Evolutionary conservation across 306 rosid species (phyloP).

Genomic region (Astragalus membranaceus): DNA sequence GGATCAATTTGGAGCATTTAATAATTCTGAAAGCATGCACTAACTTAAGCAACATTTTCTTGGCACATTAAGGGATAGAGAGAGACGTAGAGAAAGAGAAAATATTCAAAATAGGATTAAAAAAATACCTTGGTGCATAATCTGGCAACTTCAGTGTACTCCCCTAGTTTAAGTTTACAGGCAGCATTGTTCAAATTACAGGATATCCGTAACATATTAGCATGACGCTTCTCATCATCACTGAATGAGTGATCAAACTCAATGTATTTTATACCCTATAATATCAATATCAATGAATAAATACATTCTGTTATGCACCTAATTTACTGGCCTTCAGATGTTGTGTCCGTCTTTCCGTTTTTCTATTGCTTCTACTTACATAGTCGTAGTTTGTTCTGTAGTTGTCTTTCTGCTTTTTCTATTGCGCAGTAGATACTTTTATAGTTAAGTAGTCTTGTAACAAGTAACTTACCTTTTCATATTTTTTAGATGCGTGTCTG

Average conservation of each 20-base stretch:
- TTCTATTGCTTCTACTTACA: no score
- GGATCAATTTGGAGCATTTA: not conserved
- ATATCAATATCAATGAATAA: constrained; percentile 6
- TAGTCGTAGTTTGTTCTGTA: no score
- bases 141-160: constrained; percentile 38
- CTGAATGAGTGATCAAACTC: constrained; percentile 56
- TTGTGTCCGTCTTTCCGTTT: not conserved
- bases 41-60: not conserved
- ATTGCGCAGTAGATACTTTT: no score
- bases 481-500: constrained; percentile 42
- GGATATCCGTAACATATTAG: constrained; percentile 38
- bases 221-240: constrained; percentile 34
- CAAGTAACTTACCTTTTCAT: constrained; percentile 40
- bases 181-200: constrained; percentile 61
- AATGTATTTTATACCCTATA: constrained; percentile 45
- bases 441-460: no score
- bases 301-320: not conserved
- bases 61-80: not conserved
- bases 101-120: not conserved
- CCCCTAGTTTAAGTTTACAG: constrained; percentile 51
- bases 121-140: constrained; percentile 47
- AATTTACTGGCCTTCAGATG: not conserved
- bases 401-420: no score
- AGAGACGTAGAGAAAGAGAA: not conserved
- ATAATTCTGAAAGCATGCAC: not conserved